Percentiles rank a stretch among this genome's conserved stretches.
Conservation (phyloP, 1,284 basidiomycete species). For the Irpex sp. region DNA sequence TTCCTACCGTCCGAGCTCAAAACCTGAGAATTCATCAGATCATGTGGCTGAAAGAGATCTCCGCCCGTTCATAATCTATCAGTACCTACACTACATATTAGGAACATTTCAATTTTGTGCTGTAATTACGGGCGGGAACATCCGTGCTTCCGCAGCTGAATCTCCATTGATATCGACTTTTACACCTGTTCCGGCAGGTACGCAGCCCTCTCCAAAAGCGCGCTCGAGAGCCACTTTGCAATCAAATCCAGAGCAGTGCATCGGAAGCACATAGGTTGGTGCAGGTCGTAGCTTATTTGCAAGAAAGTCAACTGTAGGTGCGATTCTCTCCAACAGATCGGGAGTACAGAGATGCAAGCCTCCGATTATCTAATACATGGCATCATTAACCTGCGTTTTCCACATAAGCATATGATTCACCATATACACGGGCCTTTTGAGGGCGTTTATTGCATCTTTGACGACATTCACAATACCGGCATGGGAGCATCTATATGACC, state of each 20-base stretch:
- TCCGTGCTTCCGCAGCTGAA: slow-evolving; percentile 33
- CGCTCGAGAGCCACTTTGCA: slow-evolving; percentile 65
- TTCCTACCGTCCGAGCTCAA: too few relatives aligned
- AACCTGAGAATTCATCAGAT: too few relatives aligned
- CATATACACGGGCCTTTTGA: slow-evolving; percentile 74
- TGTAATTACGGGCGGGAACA: slow-evolving; percentile 26
- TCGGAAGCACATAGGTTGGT: slow-evolving; percentile 71
- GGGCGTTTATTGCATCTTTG: slow-evolving; percentile 57
- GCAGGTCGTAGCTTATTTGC: slow-evolving; percentile 53
- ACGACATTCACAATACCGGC: slow-evolving; percentile 83
- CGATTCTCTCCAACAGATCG: slow-evolving; percentile 59
- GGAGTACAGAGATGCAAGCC: slow-evolving; percentile 76
- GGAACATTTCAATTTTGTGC: not conserved
- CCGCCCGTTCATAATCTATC: too few relatives aligned
- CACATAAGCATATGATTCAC: slow-evolving; percentile 26
- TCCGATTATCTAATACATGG: slow-evolving; percentile 56
- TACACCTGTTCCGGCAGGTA: slow-evolving; percentile 73
- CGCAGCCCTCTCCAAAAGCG: slow-evolving; percentile 69
- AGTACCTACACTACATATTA: too few relatives aligned
- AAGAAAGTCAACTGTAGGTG: slow-evolving; percentile 70
- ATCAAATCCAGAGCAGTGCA: slow-evolving; percentile 81
- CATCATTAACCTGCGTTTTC: not conserved
- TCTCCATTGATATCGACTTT: slow-evolving; percentile 51
- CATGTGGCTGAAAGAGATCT: too few relatives aligned
- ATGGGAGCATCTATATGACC: slow-evolving; percentile 62